Percentiles rank a stretch among this genome's conserved stretches.
These are phyloP conservation scores for Brassica cretica DNA, from an alignment of 345 rosid genomes.

Conservation along the genomic window DNA sequence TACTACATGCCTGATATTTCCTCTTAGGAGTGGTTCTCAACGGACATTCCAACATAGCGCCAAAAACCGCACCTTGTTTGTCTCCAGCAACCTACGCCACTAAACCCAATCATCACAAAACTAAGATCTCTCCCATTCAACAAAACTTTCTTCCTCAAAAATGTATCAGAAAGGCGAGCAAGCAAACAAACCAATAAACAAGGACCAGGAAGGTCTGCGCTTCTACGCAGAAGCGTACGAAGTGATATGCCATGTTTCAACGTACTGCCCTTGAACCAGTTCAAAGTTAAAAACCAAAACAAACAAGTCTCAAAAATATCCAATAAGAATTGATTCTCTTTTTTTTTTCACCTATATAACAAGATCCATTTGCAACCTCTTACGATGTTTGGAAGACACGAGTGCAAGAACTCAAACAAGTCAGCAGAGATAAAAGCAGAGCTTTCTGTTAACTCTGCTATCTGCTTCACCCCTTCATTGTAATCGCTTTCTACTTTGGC, in stretches of 20 bases:
- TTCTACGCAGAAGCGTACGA: slow-evolving; percentile 84
- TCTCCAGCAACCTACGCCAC: slow-evolving; percentile 71
- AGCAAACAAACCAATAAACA: slow-evolving; percentile 65
- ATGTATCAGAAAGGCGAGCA: neutral
- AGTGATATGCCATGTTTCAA: slow-evolving; percentile 93
- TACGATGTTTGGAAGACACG: slow-evolving; percentile 82
- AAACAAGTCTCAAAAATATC: neutral
- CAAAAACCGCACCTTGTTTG: slow-evolving; percentile 78
- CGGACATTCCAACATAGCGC: slow-evolving; percentile 80
- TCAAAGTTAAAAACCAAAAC: slow-evolving; percentile 40
- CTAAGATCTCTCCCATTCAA: slow-evolving; percentile 5
- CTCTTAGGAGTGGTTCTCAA: slow-evolving; percentile 81
- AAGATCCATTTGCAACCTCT: slow-evolving; percentile 87
- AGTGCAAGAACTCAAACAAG: slow-evolving; percentile 68
- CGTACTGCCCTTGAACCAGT: slow-evolving; percentile 95
- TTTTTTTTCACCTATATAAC: slow-evolving; percentile 59
- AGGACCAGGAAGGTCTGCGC: slow-evolving; percentile 76
- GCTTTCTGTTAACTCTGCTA: slow-evolving; percentile 49
- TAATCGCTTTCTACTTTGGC: slow-evolving; percentile 48
- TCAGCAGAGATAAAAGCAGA: slow-evolving; percentile 66
- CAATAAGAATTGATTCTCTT: neutral
- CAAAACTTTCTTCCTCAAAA: neutral
- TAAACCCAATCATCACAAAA: slow-evolving; percentile 17
- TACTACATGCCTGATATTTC: slow-evolving; percentile 71
- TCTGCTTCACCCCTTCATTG: slow-evolving; percentile 46